Evolutionary conservation across 306 rosid species (phyloP).

Genomic region (Corylus americana): DNA sequence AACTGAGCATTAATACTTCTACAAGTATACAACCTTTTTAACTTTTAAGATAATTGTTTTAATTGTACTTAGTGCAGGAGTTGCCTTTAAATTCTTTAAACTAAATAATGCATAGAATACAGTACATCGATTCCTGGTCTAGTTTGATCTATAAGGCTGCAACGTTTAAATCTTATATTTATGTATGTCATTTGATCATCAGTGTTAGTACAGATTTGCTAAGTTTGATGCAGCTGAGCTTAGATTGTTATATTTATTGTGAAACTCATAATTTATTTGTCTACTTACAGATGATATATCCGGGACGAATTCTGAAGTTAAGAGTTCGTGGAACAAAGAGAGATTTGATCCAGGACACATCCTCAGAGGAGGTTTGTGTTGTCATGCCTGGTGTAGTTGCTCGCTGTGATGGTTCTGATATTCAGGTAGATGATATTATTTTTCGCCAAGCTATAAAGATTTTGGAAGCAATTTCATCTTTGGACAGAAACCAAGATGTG

Average conservation of each 20-base stretch:
- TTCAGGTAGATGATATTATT: constrained; percentile 58
- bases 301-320: constrained; percentile 68
- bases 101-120: background rate
- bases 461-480: constrained; percentile 6
- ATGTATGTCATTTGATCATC: background rate
- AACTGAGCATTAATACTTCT: background rate
- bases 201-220: background rate
- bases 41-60: background rate
- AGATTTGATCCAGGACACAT: constrained; percentile 70
- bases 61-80: background rate
- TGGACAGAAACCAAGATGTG: background rate
- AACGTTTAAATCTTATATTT: background rate
- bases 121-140: background rate
- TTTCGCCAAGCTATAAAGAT: background rate
- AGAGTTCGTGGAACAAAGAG: constrained; percentile 89
- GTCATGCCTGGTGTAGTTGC: constrained; percentile 81
- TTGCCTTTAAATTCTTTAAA: too few species aligned
- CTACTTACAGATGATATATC: constrained; percentile 63
- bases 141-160: too few species aligned
- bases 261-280: constrained; percentile 25
- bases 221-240: background rate
- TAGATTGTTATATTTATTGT: background rate
- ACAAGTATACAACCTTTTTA: background rate
- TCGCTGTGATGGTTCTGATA: constrained; percentile 79
- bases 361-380: constrained; percentile 85